These are phyloP conservation scores for Fraxinus xanthoxyloides DNA, from an alignment of 305 asterid genomes.

Conservation along the genomic window DNA sequence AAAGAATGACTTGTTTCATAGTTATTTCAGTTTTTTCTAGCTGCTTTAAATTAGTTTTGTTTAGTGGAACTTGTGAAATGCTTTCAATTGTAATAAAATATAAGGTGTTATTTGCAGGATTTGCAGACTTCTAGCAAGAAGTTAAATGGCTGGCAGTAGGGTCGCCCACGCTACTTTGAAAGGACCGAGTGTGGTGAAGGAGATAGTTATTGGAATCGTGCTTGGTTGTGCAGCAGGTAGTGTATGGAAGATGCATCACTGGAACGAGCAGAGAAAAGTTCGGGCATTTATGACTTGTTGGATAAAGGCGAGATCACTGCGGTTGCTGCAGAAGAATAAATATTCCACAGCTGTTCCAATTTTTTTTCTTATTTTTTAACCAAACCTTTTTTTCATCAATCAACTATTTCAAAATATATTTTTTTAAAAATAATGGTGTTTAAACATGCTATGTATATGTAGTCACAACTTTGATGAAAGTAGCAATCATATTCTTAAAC, in stretches of 20 bases:
- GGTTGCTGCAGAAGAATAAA: constrained; percentile 32
- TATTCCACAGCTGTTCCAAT: neutral
- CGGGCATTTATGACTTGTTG: constrained; percentile 29
- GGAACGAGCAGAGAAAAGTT: constrained; percentile 38
- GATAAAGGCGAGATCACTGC: constrained; percentile 6
- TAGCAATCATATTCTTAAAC: no score
- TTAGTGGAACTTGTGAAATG: neutral
- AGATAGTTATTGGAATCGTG: constrained; percentile 29
- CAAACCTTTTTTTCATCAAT: no score
- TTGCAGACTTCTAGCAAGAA: neutral
- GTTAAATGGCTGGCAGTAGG: constrained; percentile 39
- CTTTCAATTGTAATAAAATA: neutral
- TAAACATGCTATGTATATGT: no score
- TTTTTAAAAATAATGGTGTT: no score
- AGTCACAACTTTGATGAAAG: no score
- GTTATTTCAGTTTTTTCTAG: neutral
- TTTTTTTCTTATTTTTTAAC: no score
- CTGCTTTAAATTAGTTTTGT: neutral
- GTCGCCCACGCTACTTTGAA: constrained; percentile 37
- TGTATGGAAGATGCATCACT: constrained; percentile 42
- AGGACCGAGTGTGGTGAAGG: constrained; percentile 46
- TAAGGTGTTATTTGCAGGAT: neutral
- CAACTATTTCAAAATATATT: no score
- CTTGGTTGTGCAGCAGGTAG: constrained; percentile 36
- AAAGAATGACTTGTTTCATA: neutral